Percentiles rank a stretch among this genome's conserved stretches.
Evolutionary conservation across 2,329 filamentous ascomycete genomes (phyloP).

Genomic region (Penicillium capsulatum): DNA sequence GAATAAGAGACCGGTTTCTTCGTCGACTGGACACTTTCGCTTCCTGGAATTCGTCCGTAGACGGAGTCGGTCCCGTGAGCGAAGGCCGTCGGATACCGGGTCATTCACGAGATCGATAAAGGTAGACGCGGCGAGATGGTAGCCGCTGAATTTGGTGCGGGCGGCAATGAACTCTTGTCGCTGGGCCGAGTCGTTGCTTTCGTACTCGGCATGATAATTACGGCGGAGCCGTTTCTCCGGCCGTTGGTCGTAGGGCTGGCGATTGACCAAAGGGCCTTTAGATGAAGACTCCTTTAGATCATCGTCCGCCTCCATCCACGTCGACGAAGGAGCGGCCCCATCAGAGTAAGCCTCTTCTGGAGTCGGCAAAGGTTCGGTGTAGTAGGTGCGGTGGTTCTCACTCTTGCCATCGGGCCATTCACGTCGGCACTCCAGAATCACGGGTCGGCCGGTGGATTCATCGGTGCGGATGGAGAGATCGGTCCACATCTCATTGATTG

Average conservation of each 20-base stretch:
- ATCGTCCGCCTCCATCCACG: constrained; percentile 3
- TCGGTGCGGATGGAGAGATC: constrained; percentile 60
- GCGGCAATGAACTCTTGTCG: constrained; percentile 43
- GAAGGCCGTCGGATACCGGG: constrained; percentile 25
- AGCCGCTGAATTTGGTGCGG: constrained; percentile 43
- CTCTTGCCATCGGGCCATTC: constrained; percentile 61
- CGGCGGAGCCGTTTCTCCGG: constrained; percentile 36
- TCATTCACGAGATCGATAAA: constrained; percentile 46
- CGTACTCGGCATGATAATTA: constrained; percentile 41
- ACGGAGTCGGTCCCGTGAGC: constrained; percentile 38
- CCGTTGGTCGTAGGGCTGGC: constrained; percentile 33
- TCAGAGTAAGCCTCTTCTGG: constrained; percentile 22
- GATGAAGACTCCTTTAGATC: constrained; percentile 23
- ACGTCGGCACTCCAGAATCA: constrained; percentile 64
- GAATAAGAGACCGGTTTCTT: constrained; percentile 28
- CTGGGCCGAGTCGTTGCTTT: constrained; percentile 16
- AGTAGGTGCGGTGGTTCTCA: constrained; percentile 61
- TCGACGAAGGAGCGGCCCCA: not conserved
- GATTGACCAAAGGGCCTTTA: constrained; percentile 5
- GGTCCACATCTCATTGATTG: constrained; percentile 71
- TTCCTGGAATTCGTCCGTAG: constrained; percentile 43
- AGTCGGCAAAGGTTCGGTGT: constrained; percentile 46
- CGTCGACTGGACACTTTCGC: constrained; percentile 38
- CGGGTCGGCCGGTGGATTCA: constrained; percentile 54
- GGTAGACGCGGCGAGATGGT: constrained; percentile 38